These are phyloP conservation scores for Phlebopus sp. DNA, from an alignment of 1,284 basidiomycete genomes.

Conservation along the genomic window DNA sequence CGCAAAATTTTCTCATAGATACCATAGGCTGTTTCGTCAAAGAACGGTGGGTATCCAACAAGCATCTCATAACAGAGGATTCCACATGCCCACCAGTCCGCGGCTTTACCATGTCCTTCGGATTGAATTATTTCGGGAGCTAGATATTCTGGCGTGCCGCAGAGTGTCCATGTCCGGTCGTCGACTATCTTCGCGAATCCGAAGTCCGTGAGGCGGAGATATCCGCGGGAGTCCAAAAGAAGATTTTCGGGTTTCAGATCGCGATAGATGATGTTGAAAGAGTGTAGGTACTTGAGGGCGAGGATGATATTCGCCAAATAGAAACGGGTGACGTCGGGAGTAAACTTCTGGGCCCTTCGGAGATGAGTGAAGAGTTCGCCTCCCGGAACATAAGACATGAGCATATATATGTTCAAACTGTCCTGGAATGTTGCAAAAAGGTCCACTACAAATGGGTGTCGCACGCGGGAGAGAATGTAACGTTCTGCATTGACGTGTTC, in stretches of 20 bases:
- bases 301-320: conserved; percentile 97
- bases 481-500: conserved; percentile 98
- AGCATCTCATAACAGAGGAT: conserved; percentile 99
- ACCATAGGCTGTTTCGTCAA: conserved; percentile 91
- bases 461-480: conserved; percentile 86
- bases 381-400: conserved; percentile 97
- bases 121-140: conserved; percentile 96
- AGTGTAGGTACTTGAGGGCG: conserved; percentile 94
- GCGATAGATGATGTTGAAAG: conserved; percentile 97
- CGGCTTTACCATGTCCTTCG: conserved; percentile 96
- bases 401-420: conserved; percentile 95
- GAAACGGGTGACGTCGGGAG: conserved; percentile 97
- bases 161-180: conserved; percentile 98
- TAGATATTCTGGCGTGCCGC: conserved; percentile 96
- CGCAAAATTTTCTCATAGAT: conserved; percentile 94
- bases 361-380: conserved; percentile 96
- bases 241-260: conserved; percentile 99
- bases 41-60: conserved; percentile 90
- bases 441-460: conserved; percentile 81
- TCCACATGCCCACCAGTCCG: conserved; percentile 99
- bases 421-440: conserved; percentile 97
- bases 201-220: conserved; percentile 97
- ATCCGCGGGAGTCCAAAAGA: conserved; percentile 91
- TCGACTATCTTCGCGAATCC: conserved; percentile 98
- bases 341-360: conserved; percentile 91